Base-by-base conservation (phyloP, 371 early-diverging fungal genomes). In the Syncephalastrum monosporum region DNA sequence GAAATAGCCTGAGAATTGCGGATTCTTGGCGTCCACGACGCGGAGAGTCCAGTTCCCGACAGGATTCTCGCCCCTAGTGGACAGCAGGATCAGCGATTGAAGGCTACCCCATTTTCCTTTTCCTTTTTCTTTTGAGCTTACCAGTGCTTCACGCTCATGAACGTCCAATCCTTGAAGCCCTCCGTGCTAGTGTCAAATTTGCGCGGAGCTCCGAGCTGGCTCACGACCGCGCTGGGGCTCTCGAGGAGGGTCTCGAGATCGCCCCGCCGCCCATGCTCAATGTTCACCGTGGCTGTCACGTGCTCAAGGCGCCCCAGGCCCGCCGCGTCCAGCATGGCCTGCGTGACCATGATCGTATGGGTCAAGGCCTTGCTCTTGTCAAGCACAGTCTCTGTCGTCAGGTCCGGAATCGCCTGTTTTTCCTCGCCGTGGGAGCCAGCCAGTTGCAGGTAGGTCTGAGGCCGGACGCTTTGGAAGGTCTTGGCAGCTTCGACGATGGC, bases 121-220 rank as follows among this genome's bases (percentile, higher is more conserved):
- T 15, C 16, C 25, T 25, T 45, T 15, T 10, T 27, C 46, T 47
- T 53, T 24, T 1, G 15, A 27, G 6, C 45, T 57, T 74, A 91
- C 99, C 99, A 98, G 63, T 97, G 97, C 72, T 90, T 92, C 38
- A 98, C 95, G 16, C 84, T 87, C 93, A 94, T 94, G 60, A 97
- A 91, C 8, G 93, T 95, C 97, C 98, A 98, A 61, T 89, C 77
- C 15, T 49, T 24, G 47, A 94, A 86, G 2, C 99, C 99, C 2
- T 66, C 71, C 3, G 52, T 61, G 65, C 82, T 83, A 8, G 60
- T 58, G 66, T 98, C 99, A 53, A 61, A 66, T 8, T 66, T 75
- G 7, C 99, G 64, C 25, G 82, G 69, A 0, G 84, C 67, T 0
- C 85, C 92, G 53, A 97, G 67, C 54, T 86, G 74, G 42, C 91